Evolutionary conservation across 2,329 filamentous ascomycete species (phyloP).

Genomic region (Fusarium ambrosium): DNA sequence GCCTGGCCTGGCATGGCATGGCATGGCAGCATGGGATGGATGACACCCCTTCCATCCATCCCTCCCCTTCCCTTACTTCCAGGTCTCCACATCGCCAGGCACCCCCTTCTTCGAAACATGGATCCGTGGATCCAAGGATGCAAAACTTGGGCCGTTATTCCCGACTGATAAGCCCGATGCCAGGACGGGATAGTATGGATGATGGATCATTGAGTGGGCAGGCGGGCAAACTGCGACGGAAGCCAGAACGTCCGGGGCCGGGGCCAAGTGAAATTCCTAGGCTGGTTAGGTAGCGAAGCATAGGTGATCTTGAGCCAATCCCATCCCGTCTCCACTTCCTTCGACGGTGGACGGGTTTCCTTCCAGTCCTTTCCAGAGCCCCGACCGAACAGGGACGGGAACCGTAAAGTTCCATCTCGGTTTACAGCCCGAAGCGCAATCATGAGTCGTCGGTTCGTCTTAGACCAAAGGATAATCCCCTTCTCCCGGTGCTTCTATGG

Average conservation of each 20-base stretch:
- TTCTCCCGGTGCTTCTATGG: constrained; percentile 1
- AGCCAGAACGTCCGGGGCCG: constrained; percentile 14
- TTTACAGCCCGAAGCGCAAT: not conserved
- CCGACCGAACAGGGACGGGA: constrained; percentile 34
- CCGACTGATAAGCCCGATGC: constrained; percentile 22
- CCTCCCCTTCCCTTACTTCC: not conserved
- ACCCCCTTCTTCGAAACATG: constrained; percentile 33
- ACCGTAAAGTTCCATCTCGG: constrained; percentile 11
- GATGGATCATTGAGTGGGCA: not conserved
- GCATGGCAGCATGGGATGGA: not conserved
- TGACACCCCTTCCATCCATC: constrained; percentile 3
- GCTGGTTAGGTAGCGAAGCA: not conserved
- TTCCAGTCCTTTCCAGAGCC: constrained; percentile 41
- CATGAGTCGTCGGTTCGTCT: not conserved
- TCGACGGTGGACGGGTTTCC: constrained; percentile 34
- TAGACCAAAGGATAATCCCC: not conserved
- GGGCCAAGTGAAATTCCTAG: not conserved
- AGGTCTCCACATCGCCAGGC: constrained; percentile 21
- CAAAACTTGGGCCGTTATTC: constrained; percentile 30
- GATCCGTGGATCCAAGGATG: not conserved
- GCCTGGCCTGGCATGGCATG: constrained; percentile 12
- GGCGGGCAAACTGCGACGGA: constrained; percentile 3
- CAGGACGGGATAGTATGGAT: not conserved
- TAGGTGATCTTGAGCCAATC: constrained; percentile 26
- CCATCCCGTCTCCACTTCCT: constrained; percentile 30